A percentile compares a stretch with the other conserved stretches of the same genome.
phyloP scores from a whole-genome alignment of 305 asterid genomes.

The Fraxinus xanthoxyloides region DNA sequence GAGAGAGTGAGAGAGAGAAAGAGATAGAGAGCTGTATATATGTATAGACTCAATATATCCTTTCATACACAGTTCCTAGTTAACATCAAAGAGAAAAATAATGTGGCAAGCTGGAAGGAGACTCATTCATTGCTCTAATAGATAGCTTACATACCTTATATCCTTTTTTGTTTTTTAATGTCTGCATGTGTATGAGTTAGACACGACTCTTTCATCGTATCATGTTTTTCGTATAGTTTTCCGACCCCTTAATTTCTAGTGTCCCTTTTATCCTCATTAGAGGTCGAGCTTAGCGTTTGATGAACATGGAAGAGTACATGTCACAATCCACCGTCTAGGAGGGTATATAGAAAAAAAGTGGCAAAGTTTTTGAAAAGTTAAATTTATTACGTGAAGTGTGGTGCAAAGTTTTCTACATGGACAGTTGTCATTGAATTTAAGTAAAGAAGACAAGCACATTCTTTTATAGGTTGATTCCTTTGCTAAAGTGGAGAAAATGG shows the following conservation, averaged over 20 bases:
- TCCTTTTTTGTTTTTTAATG: not conserved
- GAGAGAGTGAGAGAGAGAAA: not conserved
- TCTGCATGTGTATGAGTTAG: not conserved
- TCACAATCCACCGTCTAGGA: not conserved
- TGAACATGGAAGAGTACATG: not conserved
- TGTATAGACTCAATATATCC: not conserved
- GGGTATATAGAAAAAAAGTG: not conserved
- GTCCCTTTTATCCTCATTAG: not conserved
- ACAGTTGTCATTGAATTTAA: constrained; percentile 42
- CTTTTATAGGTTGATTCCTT: constrained; percentile 26
- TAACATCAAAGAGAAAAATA: constrained; percentile 8
- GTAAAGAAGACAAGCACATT: constrained; percentile 23
- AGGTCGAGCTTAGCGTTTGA: not conserved
- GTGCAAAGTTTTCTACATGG: constrained; percentile 27
- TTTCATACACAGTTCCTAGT: not conserved
- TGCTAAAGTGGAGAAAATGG: constrained; percentile 33
- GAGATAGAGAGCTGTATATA: not conserved
- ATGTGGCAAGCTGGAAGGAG: constrained; percentile 22
- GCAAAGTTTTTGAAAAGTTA: not conserved
- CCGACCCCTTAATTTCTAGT: not conserved
- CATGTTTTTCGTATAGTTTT: not conserved
- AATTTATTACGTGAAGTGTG: constrained; percentile 31
- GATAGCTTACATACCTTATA: constrained; percentile 41
- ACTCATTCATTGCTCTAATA: constrained; percentile 28
- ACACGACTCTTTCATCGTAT: not conserved